Evolutionary conservation across 352 stramenopile genomes (phyloP).

Genomic region (Phytophthora pisi): DNA sequence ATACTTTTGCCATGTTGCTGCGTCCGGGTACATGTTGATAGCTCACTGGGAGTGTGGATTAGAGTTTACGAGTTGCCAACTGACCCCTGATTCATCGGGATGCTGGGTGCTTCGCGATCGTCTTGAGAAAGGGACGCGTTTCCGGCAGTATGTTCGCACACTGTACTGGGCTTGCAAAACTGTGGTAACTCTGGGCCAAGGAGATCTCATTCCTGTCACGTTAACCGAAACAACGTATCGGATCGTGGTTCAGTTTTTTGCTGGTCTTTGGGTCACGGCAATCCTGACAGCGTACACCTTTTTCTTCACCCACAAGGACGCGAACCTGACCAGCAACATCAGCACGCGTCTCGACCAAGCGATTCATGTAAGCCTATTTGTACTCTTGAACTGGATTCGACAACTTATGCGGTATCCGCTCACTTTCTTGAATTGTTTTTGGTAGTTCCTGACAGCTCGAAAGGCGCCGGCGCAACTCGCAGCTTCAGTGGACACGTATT

Average conservation of each 20-base stretch:
- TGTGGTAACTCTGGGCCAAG: conserved; percentile 71
- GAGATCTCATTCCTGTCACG: conserved; percentile 66
- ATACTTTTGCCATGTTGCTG: conserved; percentile 65
- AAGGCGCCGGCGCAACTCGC: conserved; percentile 42
- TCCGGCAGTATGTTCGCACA: conserved; percentile 60
- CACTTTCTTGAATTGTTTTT: not conserved
- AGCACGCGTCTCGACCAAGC: conserved; percentile 68
- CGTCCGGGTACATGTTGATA: conserved; percentile 66
- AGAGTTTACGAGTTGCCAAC: conserved; percentile 40
- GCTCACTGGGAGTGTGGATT: conserved; percentile 51
- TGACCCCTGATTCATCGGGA: conserved; percentile 21
- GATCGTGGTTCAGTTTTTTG: conserved; percentile 63
- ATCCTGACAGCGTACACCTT: conserved; percentile 77
- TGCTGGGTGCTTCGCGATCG: conserved; percentile 72
- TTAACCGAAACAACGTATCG: conserved; percentile 62
- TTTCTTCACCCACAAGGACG: conserved; percentile 74
- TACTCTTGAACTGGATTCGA: too few relatives aligned
- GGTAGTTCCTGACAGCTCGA: conserved; percentile 51
- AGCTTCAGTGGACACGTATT: conserved; percentile 54
- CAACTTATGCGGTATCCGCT: too few relatives aligned
- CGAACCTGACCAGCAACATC: conserved; percentile 61
- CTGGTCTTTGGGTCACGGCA: conserved; percentile 69
- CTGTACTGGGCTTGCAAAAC: conserved; percentile 80
- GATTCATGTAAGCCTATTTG: conserved; percentile 31
- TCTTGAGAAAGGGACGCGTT: conserved; percentile 47